phyloP scores from a whole-genome alignment of 441 rosid genomes.

The Bruguiera hainesii region DNA sequence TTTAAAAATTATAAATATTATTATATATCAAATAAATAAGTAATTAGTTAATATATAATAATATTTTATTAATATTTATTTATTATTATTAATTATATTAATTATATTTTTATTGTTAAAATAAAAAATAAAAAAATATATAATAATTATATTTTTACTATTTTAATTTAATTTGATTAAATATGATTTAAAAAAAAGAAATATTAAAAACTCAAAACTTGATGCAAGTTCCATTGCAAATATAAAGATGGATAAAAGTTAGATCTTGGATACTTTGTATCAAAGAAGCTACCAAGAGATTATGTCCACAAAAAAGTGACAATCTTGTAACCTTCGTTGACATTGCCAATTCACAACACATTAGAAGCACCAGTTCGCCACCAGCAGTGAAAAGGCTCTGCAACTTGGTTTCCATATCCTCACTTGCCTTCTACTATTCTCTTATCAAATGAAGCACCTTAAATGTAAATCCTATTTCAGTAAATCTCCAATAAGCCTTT shows the following conservation, averaged over 20 bases:
- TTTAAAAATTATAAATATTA: too few relatives aligned
- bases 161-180: too few relatives aligned
- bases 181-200: too few relatives aligned
- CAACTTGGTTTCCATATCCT: slow-evolving; percentile 27
- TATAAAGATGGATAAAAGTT: not conserved
- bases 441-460: slow-evolving; percentile 28
- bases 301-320: slow-evolving; percentile 31
- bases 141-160: too few relatives aligned
- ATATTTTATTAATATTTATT: too few relatives aligned
- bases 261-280: not conserved
- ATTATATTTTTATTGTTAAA: too few relatives aligned
- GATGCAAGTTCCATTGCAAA: not conserved
- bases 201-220: not conserved
- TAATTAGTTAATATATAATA: too few relatives aligned
- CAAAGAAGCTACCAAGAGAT: slow-evolving; percentile 13
- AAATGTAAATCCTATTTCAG: slow-evolving; percentile 19
- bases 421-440: slow-evolving; percentile 31
- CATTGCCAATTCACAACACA: slow-evolving; percentile 32
- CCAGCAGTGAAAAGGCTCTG: slow-evolving; percentile 42
- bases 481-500: too few relatives aligned
- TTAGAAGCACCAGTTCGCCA: slow-evolving; percentile 35
- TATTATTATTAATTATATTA: too few relatives aligned
- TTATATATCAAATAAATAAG: too few relatives aligned
- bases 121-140: too few relatives aligned
- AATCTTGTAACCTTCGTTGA: slow-evolving; percentile 53